Evolutionary conservation across 139 green algal species (phyloP).

Genomic region (Chlamydomonas urium): DNA sequence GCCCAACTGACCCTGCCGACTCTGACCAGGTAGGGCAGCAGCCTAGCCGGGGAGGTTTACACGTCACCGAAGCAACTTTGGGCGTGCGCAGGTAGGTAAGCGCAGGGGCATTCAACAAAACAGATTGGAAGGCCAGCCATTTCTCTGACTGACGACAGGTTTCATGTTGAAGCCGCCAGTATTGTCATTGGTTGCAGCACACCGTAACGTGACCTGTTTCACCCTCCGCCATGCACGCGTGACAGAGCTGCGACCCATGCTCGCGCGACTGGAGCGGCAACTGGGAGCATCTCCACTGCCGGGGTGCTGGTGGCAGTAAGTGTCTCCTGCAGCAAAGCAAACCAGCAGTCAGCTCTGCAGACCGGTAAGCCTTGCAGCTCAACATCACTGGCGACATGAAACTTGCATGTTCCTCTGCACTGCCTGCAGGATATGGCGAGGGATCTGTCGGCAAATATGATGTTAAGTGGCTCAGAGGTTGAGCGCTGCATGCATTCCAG

Average conservation of each 20-base stretch:
- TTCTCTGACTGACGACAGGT: too few relatives aligned
- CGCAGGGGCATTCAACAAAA: too few relatives aligned
- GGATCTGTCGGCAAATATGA: slow-evolving; percentile 27
- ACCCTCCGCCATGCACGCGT: too few relatives aligned
- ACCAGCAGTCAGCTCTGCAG: neutral
- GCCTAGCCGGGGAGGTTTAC: too few relatives aligned
- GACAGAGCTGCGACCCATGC: slow-evolving; percentile 43
- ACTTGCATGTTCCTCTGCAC: neutral
- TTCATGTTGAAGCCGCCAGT: too few relatives aligned
- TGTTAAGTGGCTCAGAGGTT: too few relatives aligned
- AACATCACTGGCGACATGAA: neutral
- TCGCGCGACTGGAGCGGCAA: slow-evolving; percentile 31
- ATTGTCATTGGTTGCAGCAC: too few relatives aligned
- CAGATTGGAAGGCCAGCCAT: too few relatives aligned
- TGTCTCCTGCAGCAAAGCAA: neutral
- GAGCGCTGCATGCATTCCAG: too few relatives aligned
- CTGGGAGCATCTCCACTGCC: slow-evolving; percentile 53
- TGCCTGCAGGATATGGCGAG: slow-evolving; percentile 35
- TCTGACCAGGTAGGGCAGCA: slow-evolving; percentile 8
- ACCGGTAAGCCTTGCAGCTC: neutral
- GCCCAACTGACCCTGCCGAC: slow-evolving; percentile 34
- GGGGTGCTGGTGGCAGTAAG: slow-evolving; percentile 22
- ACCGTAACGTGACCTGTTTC: too few relatives aligned
- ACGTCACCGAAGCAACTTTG: too few relatives aligned
- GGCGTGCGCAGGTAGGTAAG: too few relatives aligned